Conservation (phyloP, 1,139 yeast species). For the Schwanniomyces etchellsii region DNA sequence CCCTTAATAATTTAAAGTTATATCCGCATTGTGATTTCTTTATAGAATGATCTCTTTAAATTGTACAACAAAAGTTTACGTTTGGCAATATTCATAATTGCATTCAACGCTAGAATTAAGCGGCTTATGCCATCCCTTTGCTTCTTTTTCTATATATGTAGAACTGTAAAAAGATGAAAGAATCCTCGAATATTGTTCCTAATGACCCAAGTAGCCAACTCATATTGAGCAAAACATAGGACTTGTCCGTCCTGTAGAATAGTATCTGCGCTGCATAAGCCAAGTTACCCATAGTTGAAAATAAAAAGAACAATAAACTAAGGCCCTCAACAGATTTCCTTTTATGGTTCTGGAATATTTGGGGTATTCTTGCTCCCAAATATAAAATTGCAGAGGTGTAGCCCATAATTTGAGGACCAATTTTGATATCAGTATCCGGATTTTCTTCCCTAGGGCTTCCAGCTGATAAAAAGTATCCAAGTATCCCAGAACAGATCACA, state of each 20-base stretch:
- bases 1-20: conserved; percentile 16
- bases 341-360: conserved; percentile 63
- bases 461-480: conserved; percentile 54
- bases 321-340: conserved; percentile 72
- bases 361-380: conserved; percentile 76
- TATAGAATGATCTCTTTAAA: too few relatives aligned
- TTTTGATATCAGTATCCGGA: conserved; percentile 18
- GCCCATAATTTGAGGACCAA: conserved; percentile 68
- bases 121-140: too few relatives aligned
- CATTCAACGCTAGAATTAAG: too few relatives aligned
- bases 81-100: too few relatives aligned
- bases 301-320: conserved; percentile 66
- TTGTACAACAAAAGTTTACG: too few relatives aligned
- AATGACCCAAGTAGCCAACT: conserved; percentile 74
- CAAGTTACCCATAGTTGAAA: conserved; percentile 70
- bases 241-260: conserved; percentile 54
- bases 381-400: conserved; percentile 66
- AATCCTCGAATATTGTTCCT: conserved; percentile 69
- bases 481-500: conserved; percentile 62
- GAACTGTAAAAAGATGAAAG: conserved; percentile 59
- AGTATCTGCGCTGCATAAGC: conserved; percentile 75
- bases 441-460: conserved; percentile 12
- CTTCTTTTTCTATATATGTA: conserved; percentile 44
- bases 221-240: conserved; percentile 56
- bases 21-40: neutral